A percentile compares a stretch with the other conserved stretches of the same genome.
Conservation (phyloP, 495 filamentous ascomycete species). For the Neurospora sp. region DNA sequence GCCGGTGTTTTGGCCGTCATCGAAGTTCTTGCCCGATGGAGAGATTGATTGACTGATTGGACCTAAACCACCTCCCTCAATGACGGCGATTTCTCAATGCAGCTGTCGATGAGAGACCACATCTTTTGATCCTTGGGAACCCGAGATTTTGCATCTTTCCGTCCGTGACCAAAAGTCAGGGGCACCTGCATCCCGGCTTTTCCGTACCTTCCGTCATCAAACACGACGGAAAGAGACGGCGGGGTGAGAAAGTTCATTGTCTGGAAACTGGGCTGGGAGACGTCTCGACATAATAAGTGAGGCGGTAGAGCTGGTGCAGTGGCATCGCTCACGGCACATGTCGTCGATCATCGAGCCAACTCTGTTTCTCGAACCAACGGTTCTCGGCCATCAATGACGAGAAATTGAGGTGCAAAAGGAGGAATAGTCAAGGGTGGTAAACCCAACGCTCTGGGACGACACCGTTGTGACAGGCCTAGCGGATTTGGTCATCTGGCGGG, state of each 20-base stretch:
- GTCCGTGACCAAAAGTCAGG: background rate
- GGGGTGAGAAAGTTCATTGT: background rate
- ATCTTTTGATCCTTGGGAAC: background rate
- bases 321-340: background rate
- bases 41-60: background rate
- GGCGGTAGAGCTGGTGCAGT: background rate
- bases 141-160: background rate
- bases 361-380: background rate
- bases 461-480: background rate
- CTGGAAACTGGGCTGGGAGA: background rate
- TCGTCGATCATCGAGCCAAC: background rate
- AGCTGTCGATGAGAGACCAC: background rate
- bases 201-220: background rate
- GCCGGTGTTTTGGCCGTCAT: background rate
- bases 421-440: background rate
- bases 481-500: background rate
- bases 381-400: background rate
- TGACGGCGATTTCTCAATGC: background rate
- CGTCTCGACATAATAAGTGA: background rate
- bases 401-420: background rate
- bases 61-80: background rate
- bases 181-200: background rate
- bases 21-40: background rate
- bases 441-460: background rate
- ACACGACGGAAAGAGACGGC: background rate